A percentile compares a stretch with the other conserved stretches of the same genome.
These are phyloP conservation scores for Tricholoma bakamatsutake DNA, from an alignment of 768 basidiomycete genomes.

Conservation along the genomic window DNA sequence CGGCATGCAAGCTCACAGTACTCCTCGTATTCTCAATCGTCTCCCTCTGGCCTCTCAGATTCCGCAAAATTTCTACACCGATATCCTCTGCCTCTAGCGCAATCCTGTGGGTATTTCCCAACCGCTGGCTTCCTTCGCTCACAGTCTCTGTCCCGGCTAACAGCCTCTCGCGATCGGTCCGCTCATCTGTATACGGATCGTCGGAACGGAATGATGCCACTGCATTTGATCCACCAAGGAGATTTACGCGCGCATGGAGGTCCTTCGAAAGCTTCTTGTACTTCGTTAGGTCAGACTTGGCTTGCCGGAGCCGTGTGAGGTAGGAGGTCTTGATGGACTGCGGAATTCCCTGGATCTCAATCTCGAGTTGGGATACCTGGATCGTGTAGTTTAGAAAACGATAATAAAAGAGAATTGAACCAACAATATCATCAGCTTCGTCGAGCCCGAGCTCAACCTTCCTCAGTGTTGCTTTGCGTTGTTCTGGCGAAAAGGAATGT, in stretches of 20 bases:
- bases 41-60: conserved; percentile 77
- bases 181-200: conserved; percentile 59
- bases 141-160: conserved; percentile 67
- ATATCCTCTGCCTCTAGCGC: conserved; percentile 92
- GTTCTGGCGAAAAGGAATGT: conserved; percentile 44
- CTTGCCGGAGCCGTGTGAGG: conserved; percentile 55
- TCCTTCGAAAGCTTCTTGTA: conserved; percentile 79
- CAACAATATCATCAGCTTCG: conserved; percentile 90
- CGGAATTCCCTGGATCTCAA: conserved; percentile 90
- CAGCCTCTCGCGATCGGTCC: conserved; percentile 64
- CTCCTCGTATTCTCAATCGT: conserved; percentile 86
- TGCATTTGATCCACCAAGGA: conserved; percentile 30
- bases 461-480: conserved; percentile 72
- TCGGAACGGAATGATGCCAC: conserved; percentile 38
- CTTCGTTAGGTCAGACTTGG: conserved; percentile 65
- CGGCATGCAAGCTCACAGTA: conserved; percentile 40
- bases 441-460: conserved; percentile 86
- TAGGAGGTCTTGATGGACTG: conserved; percentile 73
- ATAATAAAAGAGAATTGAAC: conserved; percentile 17
- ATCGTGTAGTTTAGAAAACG: not conserved
- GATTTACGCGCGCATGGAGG: conserved; percentile 62
- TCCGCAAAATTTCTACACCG: conserved; percentile 82
- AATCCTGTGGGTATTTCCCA: conserved; percentile 76
- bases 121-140: conserved; percentile 65
- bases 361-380: conserved; percentile 90